Percentiles rank a stretch among this genome's conserved stretches.
Conservation (phyloP, 1,284 basidiomycete genomes). For the Cerrena zonata region DNA sequence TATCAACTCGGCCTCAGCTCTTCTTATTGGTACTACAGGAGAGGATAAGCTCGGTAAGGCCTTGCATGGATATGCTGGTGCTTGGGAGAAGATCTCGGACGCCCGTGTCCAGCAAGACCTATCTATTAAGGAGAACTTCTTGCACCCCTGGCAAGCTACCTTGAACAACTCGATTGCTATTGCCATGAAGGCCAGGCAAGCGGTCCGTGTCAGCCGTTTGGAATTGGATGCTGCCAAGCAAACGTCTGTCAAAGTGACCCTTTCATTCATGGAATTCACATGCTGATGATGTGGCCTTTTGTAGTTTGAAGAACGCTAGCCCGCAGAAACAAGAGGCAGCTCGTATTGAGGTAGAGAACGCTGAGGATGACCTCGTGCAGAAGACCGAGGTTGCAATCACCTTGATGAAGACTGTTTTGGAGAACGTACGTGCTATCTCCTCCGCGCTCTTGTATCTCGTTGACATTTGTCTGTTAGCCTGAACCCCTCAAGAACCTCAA, state of each 20-base stretch:
- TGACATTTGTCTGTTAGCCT: constrained; percentile 48
- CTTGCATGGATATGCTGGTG: constrained; percentile 73
- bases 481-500: constrained; percentile 93
- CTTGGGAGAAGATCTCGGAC: constrained; percentile 83
- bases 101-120: constrained; percentile 82
- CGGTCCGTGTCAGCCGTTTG: constrained; percentile 76
- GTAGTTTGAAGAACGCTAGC: constrained; percentile 69
- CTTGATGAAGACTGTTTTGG: constrained; percentile 95
- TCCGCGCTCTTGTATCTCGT: background rate
- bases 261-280: background rate
- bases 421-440: constrained; percentile 63
- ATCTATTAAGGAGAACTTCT: constrained; percentile 68
- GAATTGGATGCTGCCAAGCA: constrained; percentile 61
- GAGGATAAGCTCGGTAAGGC: constrained; percentile 73
- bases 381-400: constrained; percentile 97
- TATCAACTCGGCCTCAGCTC: constrained; percentile 56
- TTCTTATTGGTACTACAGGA: constrained; percentile 42
- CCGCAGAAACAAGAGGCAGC: constrained; percentile 83
- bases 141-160: constrained; percentile 89
- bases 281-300: background rate
- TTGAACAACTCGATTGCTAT: constrained; percentile 76
- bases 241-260: constrained; percentile 32
- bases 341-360: constrained; percentile 85
- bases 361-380: constrained; percentile 92
- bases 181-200: constrained; percentile 85